Conservation (phyloP, 148 eudicot species). For the Vaccinium corymbosum region DNA sequence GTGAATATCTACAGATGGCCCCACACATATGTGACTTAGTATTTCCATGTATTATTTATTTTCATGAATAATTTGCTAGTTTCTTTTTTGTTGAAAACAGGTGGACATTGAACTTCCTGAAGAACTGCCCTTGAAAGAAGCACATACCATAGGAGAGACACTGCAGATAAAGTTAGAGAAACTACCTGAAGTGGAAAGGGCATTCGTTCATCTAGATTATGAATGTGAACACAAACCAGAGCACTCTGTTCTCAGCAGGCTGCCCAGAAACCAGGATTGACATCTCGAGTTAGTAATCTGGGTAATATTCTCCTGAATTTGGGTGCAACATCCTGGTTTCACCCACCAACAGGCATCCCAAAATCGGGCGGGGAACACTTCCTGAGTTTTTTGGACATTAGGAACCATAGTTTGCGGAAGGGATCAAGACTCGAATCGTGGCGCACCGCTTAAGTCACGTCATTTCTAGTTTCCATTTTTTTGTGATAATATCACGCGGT, state of each 20-base stretch:
- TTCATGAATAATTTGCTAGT: background rate
- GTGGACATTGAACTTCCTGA: constrained; percentile 94
- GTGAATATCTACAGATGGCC: background rate
- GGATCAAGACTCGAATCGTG: background rate
- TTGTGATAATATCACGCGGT: background rate
- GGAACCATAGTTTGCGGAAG: background rate
- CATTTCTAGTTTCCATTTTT: background rate
- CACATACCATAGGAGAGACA: constrained; percentile 78
- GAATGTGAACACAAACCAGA: constrained; percentile 96
- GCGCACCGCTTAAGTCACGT: background rate
- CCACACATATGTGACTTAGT: background rate
- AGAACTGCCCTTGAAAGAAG: constrained; percentile 77
- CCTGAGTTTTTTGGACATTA: background rate
- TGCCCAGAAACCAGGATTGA: constrained; percentile 75
- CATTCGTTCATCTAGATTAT: constrained; percentile 88
- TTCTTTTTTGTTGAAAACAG: constrained; percentile 24
- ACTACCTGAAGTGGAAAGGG: constrained; percentile 88
- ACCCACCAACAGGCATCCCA: background rate
- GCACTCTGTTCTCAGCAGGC: constrained; percentile 70
- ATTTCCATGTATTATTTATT: background rate
- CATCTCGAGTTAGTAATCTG: background rate
- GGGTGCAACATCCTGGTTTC: background rate
- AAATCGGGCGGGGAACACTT: background rate
- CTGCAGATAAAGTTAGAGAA: constrained; percentile 80
- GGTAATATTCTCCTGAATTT: background rate